Base-by-base conservation (phyloP, 2,329 filamentous ascomycete species). In the Shiraia bambusicola region DNA sequence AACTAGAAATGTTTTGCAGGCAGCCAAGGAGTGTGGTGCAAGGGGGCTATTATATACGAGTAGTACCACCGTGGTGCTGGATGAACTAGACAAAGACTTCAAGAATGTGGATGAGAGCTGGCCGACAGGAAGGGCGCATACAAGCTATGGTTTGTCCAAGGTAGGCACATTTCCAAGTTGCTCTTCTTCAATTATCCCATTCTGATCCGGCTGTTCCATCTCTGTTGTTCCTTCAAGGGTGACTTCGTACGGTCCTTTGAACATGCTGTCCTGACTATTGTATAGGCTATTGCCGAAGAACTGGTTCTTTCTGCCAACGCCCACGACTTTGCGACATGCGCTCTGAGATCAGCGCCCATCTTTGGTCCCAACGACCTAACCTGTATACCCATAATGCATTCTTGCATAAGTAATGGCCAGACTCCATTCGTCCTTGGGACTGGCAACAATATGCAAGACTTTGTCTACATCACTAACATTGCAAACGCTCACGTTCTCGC, bases 141-240 rank as follows among this genome's bases (percentile, higher is more conserved):
- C 82, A 54, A 84, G 91, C 70, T 97, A 97, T 70, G 90, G 90
- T 22, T 84, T 91, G 71, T 94, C 89, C 11, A 97, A 96, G 81
- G 87, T 87, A 53, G 28, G 29, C 22, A 9, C 24, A 34, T 24
- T 16, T 10, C 12, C 28, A 13, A 11, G 10, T 34, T 24, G 26
- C 19, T 34, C 8, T 38, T 28, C 22, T 15, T 4, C 28, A 11
- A 14, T 30, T 9, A 17, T 27, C 26, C 12, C n/a, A 27, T n/a
- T n/a, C 17, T 10, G 26, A 31, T 33, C 11, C 16, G 45, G n/a
- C n/a, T n/a, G n/a, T n/a, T n/a, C n/a, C n/a, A n/a, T n/a, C n/a
- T n/a, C n/a, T n/a, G n/a, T n/a, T n/a, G n/a, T n/a, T n/a, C n/a
- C n/a, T n/a, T n/a, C n/a, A n/a, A n/a, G n/a, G n/a, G n/a, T n/a